Conservation (phyloP, 1,139 yeast species). For the Magnusiomyces paraingens region DNA sequence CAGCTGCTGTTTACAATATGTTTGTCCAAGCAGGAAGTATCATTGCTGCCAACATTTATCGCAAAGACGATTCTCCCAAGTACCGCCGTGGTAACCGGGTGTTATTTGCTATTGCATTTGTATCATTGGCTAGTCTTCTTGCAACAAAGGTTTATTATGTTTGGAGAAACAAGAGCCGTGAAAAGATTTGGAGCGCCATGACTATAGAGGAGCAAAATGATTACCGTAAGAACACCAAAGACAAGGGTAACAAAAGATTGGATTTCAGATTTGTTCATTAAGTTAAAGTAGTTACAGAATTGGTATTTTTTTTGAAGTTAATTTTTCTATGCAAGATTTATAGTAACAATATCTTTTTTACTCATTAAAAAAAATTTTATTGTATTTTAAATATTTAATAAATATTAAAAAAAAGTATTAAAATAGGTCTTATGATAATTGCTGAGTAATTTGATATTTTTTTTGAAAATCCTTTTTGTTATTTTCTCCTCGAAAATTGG, state of each 20-base stretch:
- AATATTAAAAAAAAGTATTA: too few relatives aligned
- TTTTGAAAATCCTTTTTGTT: too few relatives aligned
- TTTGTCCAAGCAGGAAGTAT: slow-evolving; percentile 52
- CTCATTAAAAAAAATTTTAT: too few relatives aligned
- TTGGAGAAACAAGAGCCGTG: slow-evolving; percentile 42
- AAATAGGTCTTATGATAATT: too few relatives aligned
- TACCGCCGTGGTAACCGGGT: slow-evolving; percentile 51
- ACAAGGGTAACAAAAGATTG: slow-evolving; percentile 46
- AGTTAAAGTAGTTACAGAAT: slow-evolving; percentile 14
- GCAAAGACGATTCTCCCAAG: slow-evolving; percentile 50
- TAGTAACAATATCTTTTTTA: too few relatives aligned
- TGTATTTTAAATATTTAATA: too few relatives aligned
- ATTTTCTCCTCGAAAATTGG: too few relatives aligned
- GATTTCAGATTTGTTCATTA: slow-evolving; percentile 40
- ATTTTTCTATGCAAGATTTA: too few relatives aligned
- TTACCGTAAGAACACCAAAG: slow-evolving; percentile 40
- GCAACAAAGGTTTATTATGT: slow-evolving; percentile 37
- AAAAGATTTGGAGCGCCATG: slow-evolving; percentile 43
- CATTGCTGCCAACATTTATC: slow-evolving; percentile 47
- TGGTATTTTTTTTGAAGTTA: slow-evolving; percentile 29
- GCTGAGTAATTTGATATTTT: too few relatives aligned
- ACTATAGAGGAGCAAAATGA: slow-evolving; percentile 40
- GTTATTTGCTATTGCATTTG: slow-evolving; percentile 37
- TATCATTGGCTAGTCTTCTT: slow-evolving; percentile 22
- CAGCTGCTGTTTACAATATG: slow-evolving; percentile 59